Conservation (phyloP, 306 rosid species). For the Rosa multiflora region DNA sequence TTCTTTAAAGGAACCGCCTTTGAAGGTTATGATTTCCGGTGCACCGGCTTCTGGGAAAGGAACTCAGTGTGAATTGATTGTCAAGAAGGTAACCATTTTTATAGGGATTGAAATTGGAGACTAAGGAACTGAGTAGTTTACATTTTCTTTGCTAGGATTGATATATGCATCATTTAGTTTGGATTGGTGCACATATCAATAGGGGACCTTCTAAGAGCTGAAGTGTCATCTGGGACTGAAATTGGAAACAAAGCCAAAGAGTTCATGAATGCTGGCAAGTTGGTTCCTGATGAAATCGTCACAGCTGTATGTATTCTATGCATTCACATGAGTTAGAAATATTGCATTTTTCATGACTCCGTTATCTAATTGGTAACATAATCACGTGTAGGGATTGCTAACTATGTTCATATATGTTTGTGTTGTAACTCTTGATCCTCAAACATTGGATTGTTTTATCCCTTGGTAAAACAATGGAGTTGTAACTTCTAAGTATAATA, state of each 20-base stretch:
- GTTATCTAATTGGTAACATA: constrained; percentile 19
- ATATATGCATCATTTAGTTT: constrained; percentile 38
- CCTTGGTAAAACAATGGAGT: too few species aligned
- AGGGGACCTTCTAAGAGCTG: constrained; percentile 87
- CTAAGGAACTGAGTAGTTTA: background rate
- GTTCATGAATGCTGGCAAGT: constrained; percentile 77
- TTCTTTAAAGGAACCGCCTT: constrained; percentile 60
- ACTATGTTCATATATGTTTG: too few species aligned
- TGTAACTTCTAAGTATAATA: too few species aligned
- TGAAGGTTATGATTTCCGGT: constrained; percentile 93
- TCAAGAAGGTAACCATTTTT: constrained; percentile 49
- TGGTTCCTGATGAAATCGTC: constrained; percentile 96
- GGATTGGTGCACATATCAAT: constrained; percentile 95
- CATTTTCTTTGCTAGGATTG: too few species aligned
- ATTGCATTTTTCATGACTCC: constrained; percentile 5
- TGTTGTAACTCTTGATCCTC: too few species aligned
- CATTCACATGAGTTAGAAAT: constrained; percentile 9
- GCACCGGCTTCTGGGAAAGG: constrained; percentile 98
- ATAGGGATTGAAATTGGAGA: background rate
- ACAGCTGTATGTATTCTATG: constrained; percentile 52
- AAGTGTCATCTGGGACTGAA: constrained; percentile 81
- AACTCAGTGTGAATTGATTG: constrained; percentile 89
- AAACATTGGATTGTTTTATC: too few species aligned
- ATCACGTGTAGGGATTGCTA: background rate
- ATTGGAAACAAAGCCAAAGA: constrained; percentile 90